phyloP scores from a whole-genome alignment of 805 yeast genomes.

The Myxozyma kluyveri region DNA sequence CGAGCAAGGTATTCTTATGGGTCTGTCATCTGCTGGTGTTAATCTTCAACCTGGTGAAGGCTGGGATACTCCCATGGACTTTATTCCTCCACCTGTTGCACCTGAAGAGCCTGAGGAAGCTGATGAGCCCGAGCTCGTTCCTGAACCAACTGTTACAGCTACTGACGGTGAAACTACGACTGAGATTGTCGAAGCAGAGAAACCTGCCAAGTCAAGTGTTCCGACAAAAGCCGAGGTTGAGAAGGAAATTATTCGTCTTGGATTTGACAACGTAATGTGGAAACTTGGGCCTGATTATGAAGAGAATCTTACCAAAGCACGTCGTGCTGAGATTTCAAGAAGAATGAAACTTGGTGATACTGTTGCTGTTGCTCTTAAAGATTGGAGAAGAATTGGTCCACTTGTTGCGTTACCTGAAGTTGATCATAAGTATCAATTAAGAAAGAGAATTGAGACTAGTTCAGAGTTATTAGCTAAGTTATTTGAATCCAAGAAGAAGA shows the following conservation, averaged over 20 bases:
- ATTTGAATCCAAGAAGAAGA: background rate
- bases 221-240: background rate
- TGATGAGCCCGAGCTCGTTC: constrained; percentile 56
- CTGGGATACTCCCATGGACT: constrained; percentile 40
- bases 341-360: constrained; percentile 30
- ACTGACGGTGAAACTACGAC: constrained; percentile 6
- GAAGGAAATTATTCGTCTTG: constrained; percentile 7
- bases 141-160: constrained; percentile 18
- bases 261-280: constrained; percentile 20
- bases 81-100: constrained; percentile 15
- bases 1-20: constrained; percentile 64
- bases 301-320: constrained; percentile 18
- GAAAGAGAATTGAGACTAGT: constrained; percentile 23
- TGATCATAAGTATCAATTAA: constrained; percentile 18
- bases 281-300: constrained; percentile 27
- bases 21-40: constrained; percentile 57
- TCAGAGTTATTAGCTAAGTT: constrained; percentile 17
- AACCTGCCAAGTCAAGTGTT: background rate
- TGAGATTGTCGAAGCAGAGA: constrained; percentile 4
- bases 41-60: constrained; percentile 79
- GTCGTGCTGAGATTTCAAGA: constrained; percentile 28
- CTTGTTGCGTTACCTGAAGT: constrained; percentile 21
- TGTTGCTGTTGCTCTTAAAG: constrained; percentile 29
- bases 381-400: constrained; percentile 29
- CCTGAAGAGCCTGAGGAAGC: constrained; percentile 61